phyloP scores from a whole-genome alignment of 2,329 filamentous ascomycete species.

The Colletotrichum tropicale region DNA sequence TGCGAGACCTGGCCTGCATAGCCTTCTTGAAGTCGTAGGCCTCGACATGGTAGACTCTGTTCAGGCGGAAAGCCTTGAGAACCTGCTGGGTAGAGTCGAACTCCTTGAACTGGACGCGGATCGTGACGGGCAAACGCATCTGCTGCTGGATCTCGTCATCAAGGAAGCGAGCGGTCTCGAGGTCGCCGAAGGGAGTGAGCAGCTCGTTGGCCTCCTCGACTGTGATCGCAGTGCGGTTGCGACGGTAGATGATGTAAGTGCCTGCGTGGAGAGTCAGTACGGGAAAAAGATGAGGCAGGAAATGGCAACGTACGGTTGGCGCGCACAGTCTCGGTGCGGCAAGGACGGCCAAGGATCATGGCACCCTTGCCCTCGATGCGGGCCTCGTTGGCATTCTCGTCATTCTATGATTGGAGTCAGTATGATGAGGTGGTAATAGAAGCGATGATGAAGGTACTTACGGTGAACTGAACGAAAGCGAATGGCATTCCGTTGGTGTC shows the following conservation, averaged over 20 bases:
- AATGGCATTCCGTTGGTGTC: slow-evolving; percentile 64
- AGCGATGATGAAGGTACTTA: slow-evolving; percentile 36
- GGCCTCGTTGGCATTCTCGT: slow-evolving; percentile 53
- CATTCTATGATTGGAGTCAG: slow-evolving; percentile 43
- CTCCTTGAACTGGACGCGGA: slow-evolving; percentile 53
- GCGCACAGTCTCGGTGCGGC: slow-evolving; percentile 64
- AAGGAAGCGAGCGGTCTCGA: slow-evolving; percentile 38
- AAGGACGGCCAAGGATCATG: slow-evolving; percentile 59
- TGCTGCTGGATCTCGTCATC: slow-evolving; percentile 33
- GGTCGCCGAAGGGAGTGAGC: slow-evolving; percentile 46
- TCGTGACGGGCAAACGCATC: slow-evolving; percentile 35
- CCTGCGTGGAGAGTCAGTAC: slow-evolving; percentile 40
- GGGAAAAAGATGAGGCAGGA: background rate
- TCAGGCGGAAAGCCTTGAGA: slow-evolving; percentile 41
- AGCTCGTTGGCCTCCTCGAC: slow-evolving; percentile 48
- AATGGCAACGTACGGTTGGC: slow-evolving; percentile 54
- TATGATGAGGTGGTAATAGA: background rate
- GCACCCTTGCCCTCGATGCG: slow-evolving; percentile 50
- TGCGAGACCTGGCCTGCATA: slow-evolving; percentile 9
- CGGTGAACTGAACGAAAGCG: slow-evolving; percentile 68
- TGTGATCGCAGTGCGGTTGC: slow-evolving; percentile 39
- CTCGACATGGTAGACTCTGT: slow-evolving; percentile 33
- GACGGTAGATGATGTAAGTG: slow-evolving; percentile 51
- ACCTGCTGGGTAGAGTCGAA: slow-evolving; percentile 58
- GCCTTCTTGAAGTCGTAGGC: slow-evolving; percentile 31